These are phyloP conservation scores for Wallacemonas rigidus DNA, from an alignment of 208 protist genomes.

Conservation along the genomic window DNA sequence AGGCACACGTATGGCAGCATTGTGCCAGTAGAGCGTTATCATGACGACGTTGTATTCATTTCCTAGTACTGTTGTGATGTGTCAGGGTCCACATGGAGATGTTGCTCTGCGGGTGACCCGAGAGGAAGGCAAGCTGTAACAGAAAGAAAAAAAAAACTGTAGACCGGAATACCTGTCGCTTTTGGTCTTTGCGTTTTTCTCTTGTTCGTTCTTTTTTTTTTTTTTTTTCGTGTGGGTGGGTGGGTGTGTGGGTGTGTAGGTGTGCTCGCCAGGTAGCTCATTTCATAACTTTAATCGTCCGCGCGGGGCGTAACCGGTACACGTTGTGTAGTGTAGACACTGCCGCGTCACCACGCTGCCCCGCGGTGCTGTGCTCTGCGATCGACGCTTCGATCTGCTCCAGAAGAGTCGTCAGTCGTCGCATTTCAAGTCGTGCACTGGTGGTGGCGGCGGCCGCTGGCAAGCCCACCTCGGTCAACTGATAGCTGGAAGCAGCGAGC, in stretches of 20 bases:
- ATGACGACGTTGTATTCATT: no score
- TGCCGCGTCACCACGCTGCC: conserved; percentile 19
- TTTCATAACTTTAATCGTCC: not conserved
- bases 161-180: not conserved
- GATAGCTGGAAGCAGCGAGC: conserved; percentile 24
- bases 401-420: conserved; percentile 36
- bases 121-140: no score
- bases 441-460: conserved; percentile 55
- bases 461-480: conserved; percentile 56
- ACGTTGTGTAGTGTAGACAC: conserved; percentile 28
- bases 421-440: conserved; percentile 57
- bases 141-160: conserved; percentile 8
- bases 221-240: conserved; percentile 22
- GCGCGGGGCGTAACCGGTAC: conserved; percentile 33
- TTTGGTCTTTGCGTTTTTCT: conserved; percentile 6
- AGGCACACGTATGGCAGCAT: no score
- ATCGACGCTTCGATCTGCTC: conserved; percentile 9
- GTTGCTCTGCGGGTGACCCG: no score
- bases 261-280: no score
- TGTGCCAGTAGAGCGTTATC: no score
- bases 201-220: not conserved
- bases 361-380: conserved; percentile 10
- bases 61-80: no score
- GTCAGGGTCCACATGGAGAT: no score
- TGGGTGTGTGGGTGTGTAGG: no score